phyloP scores from a whole-genome alignment of 164 flowering plant species.

The Umbilicus rupestris region DNA sequence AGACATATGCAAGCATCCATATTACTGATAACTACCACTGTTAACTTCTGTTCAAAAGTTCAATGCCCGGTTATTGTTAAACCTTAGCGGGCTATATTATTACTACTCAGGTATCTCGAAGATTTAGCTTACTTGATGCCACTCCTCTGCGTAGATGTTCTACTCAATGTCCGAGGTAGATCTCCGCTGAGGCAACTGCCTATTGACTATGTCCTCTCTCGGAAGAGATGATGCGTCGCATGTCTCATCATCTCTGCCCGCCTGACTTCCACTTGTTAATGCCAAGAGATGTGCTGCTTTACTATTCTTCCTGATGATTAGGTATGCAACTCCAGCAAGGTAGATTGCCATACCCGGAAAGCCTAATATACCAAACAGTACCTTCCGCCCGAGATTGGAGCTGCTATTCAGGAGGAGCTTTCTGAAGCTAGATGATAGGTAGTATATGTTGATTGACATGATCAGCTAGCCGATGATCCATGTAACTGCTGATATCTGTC shows the following conservation, averaged over 20 bases:
- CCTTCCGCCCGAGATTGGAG: constrained; percentile 20
- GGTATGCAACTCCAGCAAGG: constrained; percentile 57
- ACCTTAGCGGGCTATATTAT: too few species aligned
- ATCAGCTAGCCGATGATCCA: constrained; percentile 75
- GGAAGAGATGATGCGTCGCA: constrained; percentile 28
- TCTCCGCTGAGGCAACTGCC: constrained; percentile 65
- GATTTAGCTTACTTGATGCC: neutral
- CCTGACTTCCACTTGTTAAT: constrained; percentile 27
- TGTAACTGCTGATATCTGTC: constrained; percentile 61
- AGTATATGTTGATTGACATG: constrained; percentile 77
- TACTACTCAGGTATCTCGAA: too few species aligned
- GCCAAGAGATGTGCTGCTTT: constrained; percentile 37
- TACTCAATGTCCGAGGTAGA: constrained; percentile 19
- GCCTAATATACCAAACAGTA: constrained; percentile 60
- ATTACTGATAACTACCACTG: too few species aligned
- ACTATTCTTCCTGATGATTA: constrained; percentile 51
- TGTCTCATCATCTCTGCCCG: constrained; percentile 9
- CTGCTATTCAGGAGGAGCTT: constrained; percentile 44
- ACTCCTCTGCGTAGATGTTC: neutral
- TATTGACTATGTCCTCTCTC: constrained; percentile 64
- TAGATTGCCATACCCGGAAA: constrained; percentile 50
- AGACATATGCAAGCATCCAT: too few species aligned
- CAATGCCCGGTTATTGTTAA: too few species aligned
- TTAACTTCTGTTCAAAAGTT: too few species aligned
- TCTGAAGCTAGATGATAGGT: constrained; percentile 45